Percentiles rank a stretch among this genome's conserved stretches.
These are phyloP conservation scores for Lactarius quietus DNA, from an alignment of 768 basidiomycete species.

Conservation along the genomic window DNA sequence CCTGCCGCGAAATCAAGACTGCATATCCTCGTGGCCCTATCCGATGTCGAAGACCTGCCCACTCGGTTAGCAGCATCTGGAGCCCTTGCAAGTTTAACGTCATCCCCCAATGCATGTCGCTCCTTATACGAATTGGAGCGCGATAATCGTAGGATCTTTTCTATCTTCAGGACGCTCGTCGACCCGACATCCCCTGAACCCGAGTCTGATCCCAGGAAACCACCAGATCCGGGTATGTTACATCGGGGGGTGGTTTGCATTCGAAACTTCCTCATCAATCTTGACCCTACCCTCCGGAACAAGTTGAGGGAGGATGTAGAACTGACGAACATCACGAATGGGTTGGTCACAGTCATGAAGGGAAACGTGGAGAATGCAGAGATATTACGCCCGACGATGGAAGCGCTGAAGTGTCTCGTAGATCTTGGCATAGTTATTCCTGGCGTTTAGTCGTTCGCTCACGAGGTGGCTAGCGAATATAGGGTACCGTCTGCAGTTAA, in stretches of 20 bases:
- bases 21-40: conserved; percentile 78
- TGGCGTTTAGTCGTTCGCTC: not conserved
- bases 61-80: conserved; percentile 91
- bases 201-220: conserved; percentile 35
- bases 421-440: conserved; percentile 26
- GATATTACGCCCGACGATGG: conserved; percentile 47
- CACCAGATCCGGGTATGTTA: conserved; percentile 56
- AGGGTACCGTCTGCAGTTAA: not conserved
- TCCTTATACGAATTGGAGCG: conserved; percentile 60
- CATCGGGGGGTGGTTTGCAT: conserved; percentile 79
- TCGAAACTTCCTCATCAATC: conserved; percentile 54
- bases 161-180: conserved; percentile 63
- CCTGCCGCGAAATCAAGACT: conserved; percentile 58
- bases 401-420: conserved; percentile 45
- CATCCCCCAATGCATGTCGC: conserved; percentile 55
- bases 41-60: conserved; percentile 78
- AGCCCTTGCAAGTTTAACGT: conserved; percentile 77
- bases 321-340: conserved; percentile 49
- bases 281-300: conserved; percentile 39
- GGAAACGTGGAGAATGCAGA: conserved; percentile 38
- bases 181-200: conserved; percentile 46
- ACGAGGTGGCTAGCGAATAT: not conserved
- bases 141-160: conserved; percentile 60
- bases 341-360: conserved; percentile 50
- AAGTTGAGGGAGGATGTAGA: conserved; percentile 50